Percentiles rank a stretch among this genome's conserved stretches.
Evolutionary conservation across 192 early-diverging fungal genomes (phyloP).

Genomic region (Rhizoclosmatium globosum): DNA sequence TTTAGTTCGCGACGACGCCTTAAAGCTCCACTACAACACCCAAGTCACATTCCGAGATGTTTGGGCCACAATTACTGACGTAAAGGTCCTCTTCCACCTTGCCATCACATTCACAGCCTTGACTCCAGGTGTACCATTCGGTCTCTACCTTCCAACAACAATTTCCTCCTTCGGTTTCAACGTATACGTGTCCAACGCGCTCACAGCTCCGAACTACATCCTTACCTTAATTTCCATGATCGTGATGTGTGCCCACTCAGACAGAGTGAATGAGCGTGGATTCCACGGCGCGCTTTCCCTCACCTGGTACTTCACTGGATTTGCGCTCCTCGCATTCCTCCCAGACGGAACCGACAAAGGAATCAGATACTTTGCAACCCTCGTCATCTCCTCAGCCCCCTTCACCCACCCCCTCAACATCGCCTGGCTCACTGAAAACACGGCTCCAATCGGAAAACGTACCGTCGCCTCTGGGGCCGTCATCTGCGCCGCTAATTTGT

Average conservation of each 20-base stretch:
- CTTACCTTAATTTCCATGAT: conserved; percentile 11
- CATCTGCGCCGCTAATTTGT: not conserved
- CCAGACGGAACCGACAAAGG: conserved; percentile 1
- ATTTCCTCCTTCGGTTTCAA: conserved; percentile 43
- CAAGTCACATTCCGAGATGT: conserved; percentile 27
- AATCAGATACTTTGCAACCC: conserved; percentile 11
- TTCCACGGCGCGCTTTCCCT: conserved; percentile 21
- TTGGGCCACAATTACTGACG: conserved; percentile 33
- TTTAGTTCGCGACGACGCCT: conserved; percentile 63
- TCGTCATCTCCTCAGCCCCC: conserved; percentile 16
- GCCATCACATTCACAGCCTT: conserved; percentile 17
- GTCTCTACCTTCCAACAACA: conserved; percentile 36
- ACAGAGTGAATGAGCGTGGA: conserved; percentile 16
- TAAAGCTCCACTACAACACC: conserved; percentile 42
- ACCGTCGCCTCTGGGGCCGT: conserved; percentile 16
- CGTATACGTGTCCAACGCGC: conserved; percentile 33
- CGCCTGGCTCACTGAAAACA: conserved; percentile 34
- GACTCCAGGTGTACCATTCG: conserved; percentile 23
- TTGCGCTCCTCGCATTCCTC: conserved; percentile 18
- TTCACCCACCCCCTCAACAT: conserved; percentile 32
- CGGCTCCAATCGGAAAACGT: conserved; percentile 35
- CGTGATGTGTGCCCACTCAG: conserved; percentile 9
- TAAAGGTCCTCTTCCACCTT: conserved; percentile 30
- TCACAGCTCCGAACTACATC: conserved; percentile 36
- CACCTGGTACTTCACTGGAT: conserved; percentile 30